Evolutionary conservation across 768 basidiomycete species (phyloP).

Genomic region (Naganishia friedmannii): DNA sequence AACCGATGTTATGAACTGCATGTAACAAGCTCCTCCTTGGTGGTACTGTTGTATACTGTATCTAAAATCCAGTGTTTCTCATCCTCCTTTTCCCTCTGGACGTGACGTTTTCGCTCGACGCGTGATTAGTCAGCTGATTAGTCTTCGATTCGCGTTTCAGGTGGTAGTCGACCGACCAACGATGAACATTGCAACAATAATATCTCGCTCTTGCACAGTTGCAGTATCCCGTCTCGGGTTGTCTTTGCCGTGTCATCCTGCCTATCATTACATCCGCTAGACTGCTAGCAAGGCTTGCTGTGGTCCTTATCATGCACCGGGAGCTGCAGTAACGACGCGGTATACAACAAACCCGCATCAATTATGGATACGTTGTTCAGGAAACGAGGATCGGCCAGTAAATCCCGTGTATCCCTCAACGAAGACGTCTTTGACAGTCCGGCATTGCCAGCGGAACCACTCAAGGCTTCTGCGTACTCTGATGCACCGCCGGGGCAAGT

Average conservation of each 20-base stretch:
- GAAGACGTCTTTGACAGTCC: constrained; percentile 1
- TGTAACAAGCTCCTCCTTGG: background rate
- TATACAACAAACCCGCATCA: constrained; percentile 7
- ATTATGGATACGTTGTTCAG: constrained; percentile 28
- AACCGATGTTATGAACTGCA: background rate
- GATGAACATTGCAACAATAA: no score
- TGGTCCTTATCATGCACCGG: background rate
- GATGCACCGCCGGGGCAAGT: constrained; percentile 17
- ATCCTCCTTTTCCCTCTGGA: background rate
- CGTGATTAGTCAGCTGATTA: background rate
- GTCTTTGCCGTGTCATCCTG: no score
- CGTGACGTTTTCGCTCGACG: background rate
- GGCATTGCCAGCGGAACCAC: constrained; percentile 8
- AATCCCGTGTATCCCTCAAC: constrained; percentile 16
- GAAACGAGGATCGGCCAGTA: constrained; percentile 21
- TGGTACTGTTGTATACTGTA: no score
- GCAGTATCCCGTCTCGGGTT: no score
- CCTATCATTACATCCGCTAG: background rate
- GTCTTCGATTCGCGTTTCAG: constrained; percentile 9
- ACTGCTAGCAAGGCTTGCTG: background rate
- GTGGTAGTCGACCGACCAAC: background rate
- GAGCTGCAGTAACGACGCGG: background rate
- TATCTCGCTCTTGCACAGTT: no score
- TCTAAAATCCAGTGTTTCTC: no score
- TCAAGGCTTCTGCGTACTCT: constrained; percentile 7